These are phyloP conservation scores for Metschnikowia sp. DNA, from an alignment of 805 yeast genomes.

Conservation along the genomic window DNA sequence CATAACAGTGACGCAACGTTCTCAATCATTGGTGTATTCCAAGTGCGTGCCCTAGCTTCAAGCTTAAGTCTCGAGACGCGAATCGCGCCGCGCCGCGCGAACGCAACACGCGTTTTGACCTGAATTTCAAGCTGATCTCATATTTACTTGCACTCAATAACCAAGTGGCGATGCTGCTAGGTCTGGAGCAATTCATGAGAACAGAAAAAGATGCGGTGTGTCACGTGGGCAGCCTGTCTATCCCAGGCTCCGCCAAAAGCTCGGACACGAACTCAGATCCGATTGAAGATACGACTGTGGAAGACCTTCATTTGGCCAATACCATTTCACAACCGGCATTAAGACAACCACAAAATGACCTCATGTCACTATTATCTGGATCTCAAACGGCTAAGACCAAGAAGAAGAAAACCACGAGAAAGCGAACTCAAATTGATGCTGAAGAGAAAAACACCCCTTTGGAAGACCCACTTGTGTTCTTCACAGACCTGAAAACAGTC, in stretches of 20 bases:
- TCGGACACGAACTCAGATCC: constrained; percentile 2
- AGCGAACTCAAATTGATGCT: neutral
- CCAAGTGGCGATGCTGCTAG: constrained; percentile 11
- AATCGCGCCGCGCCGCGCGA: neutral
- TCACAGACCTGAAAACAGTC: neutral
- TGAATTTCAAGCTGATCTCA: neutral
- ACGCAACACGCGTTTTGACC: neutral
- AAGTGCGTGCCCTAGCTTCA: neutral
- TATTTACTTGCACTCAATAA: neutral
- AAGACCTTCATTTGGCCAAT: neutral
- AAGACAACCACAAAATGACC: constrained; percentile 3
- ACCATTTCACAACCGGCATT: neutral
- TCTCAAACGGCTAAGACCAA: constrained; percentile 3
- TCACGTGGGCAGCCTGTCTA: no score
- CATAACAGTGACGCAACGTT: no score
- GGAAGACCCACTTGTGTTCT: neutral
- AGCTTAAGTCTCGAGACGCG: neutral
- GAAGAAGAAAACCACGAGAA: constrained; percentile 1
- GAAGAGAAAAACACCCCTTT: no score
- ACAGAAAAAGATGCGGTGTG: neutral
- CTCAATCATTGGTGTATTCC: no score
- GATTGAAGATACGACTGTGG: constrained; percentile 1
- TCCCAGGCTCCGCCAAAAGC: neutral
- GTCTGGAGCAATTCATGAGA: constrained; percentile 13
- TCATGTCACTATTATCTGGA: constrained; percentile 19